Evolutionary conservation across 495 filamentous ascomycete species (phyloP), one percentile per base, ranked within the genome.

Genomic region (Penicillium nucicola): DNA sequence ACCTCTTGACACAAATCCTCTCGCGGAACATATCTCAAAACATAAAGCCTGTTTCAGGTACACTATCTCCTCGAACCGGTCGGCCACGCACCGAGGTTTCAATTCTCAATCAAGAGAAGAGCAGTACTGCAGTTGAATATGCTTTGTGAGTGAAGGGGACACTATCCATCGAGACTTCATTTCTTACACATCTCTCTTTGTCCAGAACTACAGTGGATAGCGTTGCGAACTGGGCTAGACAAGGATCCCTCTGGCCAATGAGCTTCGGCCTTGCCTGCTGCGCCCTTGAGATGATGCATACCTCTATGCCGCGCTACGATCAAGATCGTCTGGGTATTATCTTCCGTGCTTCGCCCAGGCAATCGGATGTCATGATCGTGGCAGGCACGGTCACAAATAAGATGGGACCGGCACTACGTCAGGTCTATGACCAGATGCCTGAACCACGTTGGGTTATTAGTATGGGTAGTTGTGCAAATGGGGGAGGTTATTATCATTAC

Each of bases 371-470:
- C 49, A 96, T 96, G 90, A 93, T 96, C 55, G 89, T 96, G 2
- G 90, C 90, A 11, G 90, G 90, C 32, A 96, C 90, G 3, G 80
- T 96, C 31, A 92, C 88, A 40, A 96, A 95, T 77, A 96, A 96
- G 78, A 95, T 96, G 91, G 91, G 89, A 2, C 89, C 90, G 12
- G 91, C 90, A 5, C 72, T 96, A 65, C 75, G 90, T 55, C 89
- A 92, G 69, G 87, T 92, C 19, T 96, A 95, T 70, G 90, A 95
- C 66, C 90, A 96, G 77, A 96, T 96, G 90, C 90, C 90, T 7
- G 90, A 96, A 12, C 90, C 90, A 10, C 76, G 85, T 58, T 96
- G 91, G 91, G 91, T 96, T 33, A 84, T 96, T 64, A 86, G 81
- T 50, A 96, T 96, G 90, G 90, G 90, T 8, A 86, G 80, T 53